Percentiles rank a stretch among this genome's conserved stretches.
phyloP scores from a whole-genome alignment of 1,284 basidiomycete species.

The Tilletia walkeri region DNA sequence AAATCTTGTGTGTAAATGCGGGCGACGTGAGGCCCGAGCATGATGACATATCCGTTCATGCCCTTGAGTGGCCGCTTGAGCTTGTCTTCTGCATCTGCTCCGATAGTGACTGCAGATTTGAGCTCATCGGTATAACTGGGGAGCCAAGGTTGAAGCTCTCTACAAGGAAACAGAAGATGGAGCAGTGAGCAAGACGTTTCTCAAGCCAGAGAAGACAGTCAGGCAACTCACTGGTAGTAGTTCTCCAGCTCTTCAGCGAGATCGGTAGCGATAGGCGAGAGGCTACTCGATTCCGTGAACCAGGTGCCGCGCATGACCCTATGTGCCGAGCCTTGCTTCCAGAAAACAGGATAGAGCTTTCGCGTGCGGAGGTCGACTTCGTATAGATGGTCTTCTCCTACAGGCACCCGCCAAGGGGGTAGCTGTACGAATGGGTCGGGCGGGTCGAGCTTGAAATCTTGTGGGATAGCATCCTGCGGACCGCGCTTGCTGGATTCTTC shows the following conservation, averaged over 20 bases:
- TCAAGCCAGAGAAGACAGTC: too few species aligned
- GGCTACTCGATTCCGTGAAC: conserved; percentile 60
- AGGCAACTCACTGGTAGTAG: conserved; percentile 25
- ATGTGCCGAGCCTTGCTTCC: conserved; percentile 59
- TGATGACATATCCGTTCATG: conserved; percentile 58
- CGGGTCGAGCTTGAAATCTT: conserved; percentile 14
- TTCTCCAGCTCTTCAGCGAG: conserved; percentile 61
- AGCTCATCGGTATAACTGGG: conserved; percentile 61
- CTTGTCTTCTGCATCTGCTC: conserved; percentile 61
- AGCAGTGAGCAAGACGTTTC: neutral
- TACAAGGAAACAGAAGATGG: conserved; percentile 19
- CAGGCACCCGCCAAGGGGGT: conserved; percentile 34
- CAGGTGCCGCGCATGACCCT: conserved; percentile 61
- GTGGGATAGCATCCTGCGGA: neutral
- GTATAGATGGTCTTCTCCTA: conserved; percentile 35
- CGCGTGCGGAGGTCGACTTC: conserved; percentile 40
- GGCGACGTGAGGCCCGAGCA: conserved; percentile 59
- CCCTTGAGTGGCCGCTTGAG: conserved; percentile 58
- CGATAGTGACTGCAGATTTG: conserved; percentile 58
- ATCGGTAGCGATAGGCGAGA: conserved; percentile 58
- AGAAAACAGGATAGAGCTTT: conserved; percentile 61
- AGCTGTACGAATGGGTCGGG: conserved; percentile 31
- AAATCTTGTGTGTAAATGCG: conserved; percentile 53
- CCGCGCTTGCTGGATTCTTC: too few species aligned
- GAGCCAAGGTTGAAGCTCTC: conserved; percentile 50